phyloP scores from a whole-genome alignment of 2,329 filamentous ascomycete genomes.

The Plectosphaerella cucumerina region DNA sequence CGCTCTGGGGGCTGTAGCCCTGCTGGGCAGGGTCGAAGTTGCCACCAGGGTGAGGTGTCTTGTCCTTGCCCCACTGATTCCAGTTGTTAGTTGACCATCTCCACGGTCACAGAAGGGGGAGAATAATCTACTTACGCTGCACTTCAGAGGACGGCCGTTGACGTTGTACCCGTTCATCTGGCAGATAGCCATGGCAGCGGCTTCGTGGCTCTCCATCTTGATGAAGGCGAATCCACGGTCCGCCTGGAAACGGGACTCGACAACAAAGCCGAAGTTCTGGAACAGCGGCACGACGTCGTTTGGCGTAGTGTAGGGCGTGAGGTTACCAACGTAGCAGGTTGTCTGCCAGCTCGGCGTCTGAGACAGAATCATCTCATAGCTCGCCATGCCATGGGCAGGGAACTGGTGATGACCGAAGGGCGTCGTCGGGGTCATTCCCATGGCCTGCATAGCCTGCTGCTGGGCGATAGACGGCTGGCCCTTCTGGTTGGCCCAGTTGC shows the following conservation, averaged over 20 bases:
- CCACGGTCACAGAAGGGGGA: background rate
- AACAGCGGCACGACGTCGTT: conserved; percentile 96
- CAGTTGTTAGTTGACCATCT: conserved; percentile 24
- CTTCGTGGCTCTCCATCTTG: conserved; percentile 98
- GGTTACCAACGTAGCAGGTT: conserved; percentile 94
- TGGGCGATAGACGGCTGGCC: conserved; percentile 98
- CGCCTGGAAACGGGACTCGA: conserved; percentile 96
- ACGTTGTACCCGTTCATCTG: conserved; percentile 97
- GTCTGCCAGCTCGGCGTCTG: conserved; percentile 98
- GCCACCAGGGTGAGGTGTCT: conserved; percentile 72
- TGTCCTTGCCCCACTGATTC: conserved; percentile 94
- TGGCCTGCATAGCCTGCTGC: conserved; percentile 92
- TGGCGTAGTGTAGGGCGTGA: conserved; percentile 96
- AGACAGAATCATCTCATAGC: conserved; percentile 92
- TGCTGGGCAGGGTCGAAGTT: conserved; percentile 78
- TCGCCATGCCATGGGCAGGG: conserved; percentile 92
- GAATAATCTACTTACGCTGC: conserved; percentile 71
- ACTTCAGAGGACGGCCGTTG: conserved; percentile 94
- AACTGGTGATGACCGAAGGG: conserved; percentile 97
- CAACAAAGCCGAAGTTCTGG: conserved; percentile 96
- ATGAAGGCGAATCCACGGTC: conserved; percentile 98
- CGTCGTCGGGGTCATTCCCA: conserved; percentile 97
- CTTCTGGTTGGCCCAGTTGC: conserved; percentile 99
- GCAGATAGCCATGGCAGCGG: conserved; percentile 97
- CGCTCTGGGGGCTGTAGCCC: conserved; percentile 68